Evolutionary conservation across 2,329 filamentous ascomycete species (phyloP).

Genomic region (Fusarium aywerte): DNA sequence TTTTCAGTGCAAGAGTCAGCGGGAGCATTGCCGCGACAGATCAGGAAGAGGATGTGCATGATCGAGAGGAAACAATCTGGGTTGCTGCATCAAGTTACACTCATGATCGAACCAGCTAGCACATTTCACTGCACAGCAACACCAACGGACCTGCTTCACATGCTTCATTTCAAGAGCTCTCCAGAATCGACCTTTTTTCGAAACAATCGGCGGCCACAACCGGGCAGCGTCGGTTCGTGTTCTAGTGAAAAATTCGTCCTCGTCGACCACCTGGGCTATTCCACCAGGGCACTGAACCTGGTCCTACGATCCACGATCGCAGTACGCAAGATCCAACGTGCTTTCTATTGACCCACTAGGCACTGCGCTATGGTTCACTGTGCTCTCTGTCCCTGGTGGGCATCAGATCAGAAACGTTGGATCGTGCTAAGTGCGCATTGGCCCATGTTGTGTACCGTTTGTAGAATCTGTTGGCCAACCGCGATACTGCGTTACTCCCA

Average conservation of each 20-base stretch:
- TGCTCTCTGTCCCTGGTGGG: slow-evolving; percentile 11
- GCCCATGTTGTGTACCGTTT: slow-evolving; percentile 26
- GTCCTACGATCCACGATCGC: slow-evolving; percentile 45
- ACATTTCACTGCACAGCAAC: not conserved
- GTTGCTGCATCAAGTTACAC: slow-evolving; percentile 14
- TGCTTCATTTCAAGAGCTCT: not conserved
- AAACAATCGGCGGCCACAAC: slow-evolving; percentile 15
- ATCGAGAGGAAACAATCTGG: slow-evolving; percentile 2
- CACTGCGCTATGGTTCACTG: slow-evolving; percentile 17
- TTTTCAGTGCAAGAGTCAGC: slow-evolving; percentile 23
- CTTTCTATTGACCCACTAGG: slow-evolving; percentile 26
- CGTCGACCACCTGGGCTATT: slow-evolving; percentile 11
- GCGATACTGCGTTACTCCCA: slow-evolving; percentile 3
- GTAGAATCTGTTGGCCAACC: slow-evolving; percentile 19
- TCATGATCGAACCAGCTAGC: slow-evolving; percentile 4
- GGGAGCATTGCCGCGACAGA: slow-evolving; percentile 34
- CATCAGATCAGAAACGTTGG: slow-evolving; percentile 39
- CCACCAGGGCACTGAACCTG: slow-evolving; percentile 38
- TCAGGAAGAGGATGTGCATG: slow-evolving; percentile 19
- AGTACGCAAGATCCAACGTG: slow-evolving; percentile 38
- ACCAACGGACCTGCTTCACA: not conserved
- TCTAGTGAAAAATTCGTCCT: slow-evolving; percentile 17
- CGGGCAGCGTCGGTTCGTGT: slow-evolving; percentile 38
- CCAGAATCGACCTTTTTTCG: not conserved
- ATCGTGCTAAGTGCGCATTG: slow-evolving; percentile 25